phyloP scores from a whole-genome alignment of 176 grass and related monocot species.

The Hordeum vulgare region DNA sequence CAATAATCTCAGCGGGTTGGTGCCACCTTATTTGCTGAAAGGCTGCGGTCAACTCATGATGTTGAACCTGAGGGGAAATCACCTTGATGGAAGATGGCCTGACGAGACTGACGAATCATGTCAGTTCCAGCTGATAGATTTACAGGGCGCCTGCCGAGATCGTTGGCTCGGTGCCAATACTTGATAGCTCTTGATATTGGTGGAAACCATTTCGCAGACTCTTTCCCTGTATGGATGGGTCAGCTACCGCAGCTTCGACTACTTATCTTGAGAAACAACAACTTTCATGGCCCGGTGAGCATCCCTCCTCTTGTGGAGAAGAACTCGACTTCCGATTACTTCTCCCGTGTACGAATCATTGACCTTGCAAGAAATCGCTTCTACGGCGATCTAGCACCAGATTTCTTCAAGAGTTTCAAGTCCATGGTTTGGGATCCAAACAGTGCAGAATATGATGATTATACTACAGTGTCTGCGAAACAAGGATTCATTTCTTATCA shows the following conservation, averaged over 20 bases:
- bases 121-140: background rate
- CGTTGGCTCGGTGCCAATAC: background rate
- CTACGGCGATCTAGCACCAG: background rate
- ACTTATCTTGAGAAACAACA: constrained; percentile 2
- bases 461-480: too few species aligned
- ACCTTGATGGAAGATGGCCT: background rate
- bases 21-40: constrained; percentile 6
- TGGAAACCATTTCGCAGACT: background rate
- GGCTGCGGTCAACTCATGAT: accelerated
- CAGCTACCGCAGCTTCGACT: background rate
- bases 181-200: constrained; percentile 10
- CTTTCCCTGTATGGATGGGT: constrained; percentile 17
- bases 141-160: constrained; percentile 17
- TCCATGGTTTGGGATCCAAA: background rate
- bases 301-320: background rate
- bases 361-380: constrained; percentile 24
- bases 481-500: background rate
- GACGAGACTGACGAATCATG: background rate
- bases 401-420: background rate
- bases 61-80: constrained; percentile 13
- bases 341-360: background rate
- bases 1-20: constrained; percentile 4
- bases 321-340: background rate
- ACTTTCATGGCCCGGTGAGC: background rate
- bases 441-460: background rate